phyloP scores from a whole-genome alignment of 169 alveolate species.

The Eimeria necatrix region DNA sequence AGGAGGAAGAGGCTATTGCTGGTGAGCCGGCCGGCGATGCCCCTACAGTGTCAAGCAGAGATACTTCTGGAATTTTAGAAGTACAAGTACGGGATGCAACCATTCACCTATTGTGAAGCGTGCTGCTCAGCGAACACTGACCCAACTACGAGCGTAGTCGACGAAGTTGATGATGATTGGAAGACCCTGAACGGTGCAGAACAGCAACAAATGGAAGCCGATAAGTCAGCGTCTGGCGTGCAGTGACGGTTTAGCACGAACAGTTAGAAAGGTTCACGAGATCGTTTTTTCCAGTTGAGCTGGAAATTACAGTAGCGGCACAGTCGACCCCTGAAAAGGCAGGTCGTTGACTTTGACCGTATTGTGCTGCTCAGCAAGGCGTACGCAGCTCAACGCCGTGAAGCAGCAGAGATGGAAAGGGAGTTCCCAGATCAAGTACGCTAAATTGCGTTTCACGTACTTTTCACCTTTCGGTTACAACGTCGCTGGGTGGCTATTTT shows the following conservation, averaged over 20 bases:
- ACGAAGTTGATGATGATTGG: slow-evolving; percentile 49
- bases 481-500: no score
- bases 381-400: slow-evolving; percentile 63
- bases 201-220: slow-evolving; percentile 42
- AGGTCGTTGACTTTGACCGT: not conserved
- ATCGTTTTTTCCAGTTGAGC: no score
- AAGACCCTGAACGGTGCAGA: slow-evolving; percentile 31
- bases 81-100: not conserved
- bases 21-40: not conserved
- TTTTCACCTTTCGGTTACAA: not conserved
- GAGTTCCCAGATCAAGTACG: slow-evolving; percentile 73
- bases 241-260: not conserved
- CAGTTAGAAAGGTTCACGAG: not conserved
- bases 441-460: not conserved
- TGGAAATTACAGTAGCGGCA: no score
- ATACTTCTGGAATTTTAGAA: no score
- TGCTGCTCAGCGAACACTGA: slow-evolving; percentile 1
- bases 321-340: not conserved
- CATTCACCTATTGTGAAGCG: not conserved
- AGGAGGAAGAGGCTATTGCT: slow-evolving; percentile 20
- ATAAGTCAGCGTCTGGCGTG: not conserved
- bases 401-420: slow-evolving; percentile 75
- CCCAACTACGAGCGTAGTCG: slow-evolving; percentile 16
- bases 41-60: not conserved
- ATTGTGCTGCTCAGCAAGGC: slow-evolving; percentile 57